Evolutionary conservation across 1,284 basidiomycete genomes (phyloP), one percentile per base, ranked within the genome.

Genomic region (Cerioporus squamosus): DNA sequence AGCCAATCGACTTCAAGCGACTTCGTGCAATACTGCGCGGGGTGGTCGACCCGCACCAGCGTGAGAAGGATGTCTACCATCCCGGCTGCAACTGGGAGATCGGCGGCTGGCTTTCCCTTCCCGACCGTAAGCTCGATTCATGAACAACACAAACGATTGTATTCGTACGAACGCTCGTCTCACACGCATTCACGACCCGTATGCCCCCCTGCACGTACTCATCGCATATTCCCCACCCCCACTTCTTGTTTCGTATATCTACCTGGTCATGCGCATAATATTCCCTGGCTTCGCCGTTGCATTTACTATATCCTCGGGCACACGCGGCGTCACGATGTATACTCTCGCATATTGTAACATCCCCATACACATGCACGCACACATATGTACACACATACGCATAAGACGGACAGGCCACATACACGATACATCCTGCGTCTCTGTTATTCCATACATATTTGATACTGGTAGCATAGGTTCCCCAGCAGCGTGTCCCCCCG

Each of bases 1-100:
- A 94, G 73, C 93, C 92, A 0, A 88, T 94, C 60, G 86, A 93
- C 70, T 94, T 93, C 74, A 83, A 82, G 60, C 80, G 92, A 14
- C 78, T 94, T 5, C 74, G 80, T n/a, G 68, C 72, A 2, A 79
- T 94, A 24, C 71, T 94, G 33, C 73, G 75, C 12, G 90, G 88
- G 0, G 79, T 92, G 18, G 78, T 78, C 12, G 85, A 91, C 64
- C 68, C 72, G 1, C 65, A 64, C 0, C 82, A 86, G 68, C 80
- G 90, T 22, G 67, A 75, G 29, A 73, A 69, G 15, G 85, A 91
- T 65, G 73, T 87, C 0, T 93, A 93, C 70, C 70, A 67, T 15
- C 75, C 78, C 3, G 87, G 86, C 1, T 79, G 75, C 57, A 82
- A 79, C 61, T 93, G 90, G 90, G 90, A 93, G 70, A 68, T 73